Evolutionary conservation across 2,329 filamentous ascomycete genomes (phyloP).

Genomic region (Neospermospora avenae): DNA sequence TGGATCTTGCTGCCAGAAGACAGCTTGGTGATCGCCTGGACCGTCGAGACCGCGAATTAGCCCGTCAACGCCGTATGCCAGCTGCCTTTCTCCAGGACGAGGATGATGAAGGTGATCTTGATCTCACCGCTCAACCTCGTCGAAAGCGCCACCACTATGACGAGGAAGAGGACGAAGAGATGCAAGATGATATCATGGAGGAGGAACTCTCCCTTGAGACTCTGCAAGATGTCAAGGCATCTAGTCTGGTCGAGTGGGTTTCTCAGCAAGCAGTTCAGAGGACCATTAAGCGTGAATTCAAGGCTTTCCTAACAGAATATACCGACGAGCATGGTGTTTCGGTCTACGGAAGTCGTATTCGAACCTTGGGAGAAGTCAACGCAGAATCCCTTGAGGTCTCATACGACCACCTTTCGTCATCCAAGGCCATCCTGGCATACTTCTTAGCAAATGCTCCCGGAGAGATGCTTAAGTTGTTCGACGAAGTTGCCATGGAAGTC

Average conservation of each 20-base stretch:
- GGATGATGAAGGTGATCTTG: conserved; percentile 79
- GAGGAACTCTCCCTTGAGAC: conserved; percentile 92
- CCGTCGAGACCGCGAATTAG: conserved; percentile 69
- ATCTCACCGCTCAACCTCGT: conserved; percentile 81
- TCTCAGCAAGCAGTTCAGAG: conserved; percentile 84
- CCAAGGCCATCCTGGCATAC: conserved; percentile 91
- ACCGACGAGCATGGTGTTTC: conserved; percentile 85
- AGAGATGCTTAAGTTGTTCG: conserved; percentile 95
- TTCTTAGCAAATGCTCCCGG: conserved; percentile 93
- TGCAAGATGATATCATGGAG: conserved; percentile 91
- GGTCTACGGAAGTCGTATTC: conserved; percentile 91
- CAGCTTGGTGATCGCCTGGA: conserved; percentile 71
- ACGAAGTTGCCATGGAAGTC: conserved; percentile 94
- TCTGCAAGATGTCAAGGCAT: conserved; percentile 87
- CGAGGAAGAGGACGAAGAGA: conserved; percentile 88
- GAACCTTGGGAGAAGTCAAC: conserved; percentile 95
- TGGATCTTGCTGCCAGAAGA: conserved; percentile 64
- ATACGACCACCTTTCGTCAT: conserved; percentile 84
- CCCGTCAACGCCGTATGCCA: conserved; percentile 63
- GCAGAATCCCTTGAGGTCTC: conserved; percentile 95
- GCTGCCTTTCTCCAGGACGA: conserved; percentile 71
- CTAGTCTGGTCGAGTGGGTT: conserved; percentile 94
- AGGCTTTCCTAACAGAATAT: conserved; percentile 93
- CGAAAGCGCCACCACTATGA: conserved; percentile 88
- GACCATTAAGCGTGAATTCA: conserved; percentile 95